These are phyloP conservation scores for Leptomonas pyrrhocoris DNA, from an alignment of 208 protist species.

Conservation along the genomic window DNA sequence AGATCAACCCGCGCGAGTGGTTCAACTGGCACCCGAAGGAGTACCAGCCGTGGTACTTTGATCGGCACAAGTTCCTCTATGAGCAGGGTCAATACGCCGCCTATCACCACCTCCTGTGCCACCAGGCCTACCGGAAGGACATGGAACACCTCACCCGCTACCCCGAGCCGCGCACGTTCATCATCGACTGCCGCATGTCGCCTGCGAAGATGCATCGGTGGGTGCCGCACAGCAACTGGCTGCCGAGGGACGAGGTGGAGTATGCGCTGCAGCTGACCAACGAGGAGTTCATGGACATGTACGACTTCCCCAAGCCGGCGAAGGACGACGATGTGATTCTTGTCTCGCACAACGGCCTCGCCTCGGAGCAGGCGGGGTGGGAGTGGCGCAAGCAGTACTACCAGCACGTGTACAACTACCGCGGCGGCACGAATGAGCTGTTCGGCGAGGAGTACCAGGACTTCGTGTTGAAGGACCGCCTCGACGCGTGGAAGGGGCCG, in stretches of 20 bases:
- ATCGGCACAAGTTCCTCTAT: conserved; percentile 91
- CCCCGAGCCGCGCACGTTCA: conserved; percentile 74
- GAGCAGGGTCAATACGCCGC: conserved; percentile 85
- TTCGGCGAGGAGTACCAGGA: conserved; percentile 87
- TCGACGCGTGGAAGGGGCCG: conserved; percentile 89
- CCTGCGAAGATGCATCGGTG: conserved; percentile 86
- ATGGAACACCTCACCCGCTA: conserved; percentile 73
- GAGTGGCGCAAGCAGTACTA: conserved; percentile 89
- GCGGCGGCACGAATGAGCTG: conserved; percentile 88
- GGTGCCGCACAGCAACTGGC: conserved; percentile 86
- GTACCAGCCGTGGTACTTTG: conserved; percentile 93
- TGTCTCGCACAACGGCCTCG: conserved; percentile 90
- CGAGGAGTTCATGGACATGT: conserved; percentile 91
- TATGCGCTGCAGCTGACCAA: conserved; percentile 87
- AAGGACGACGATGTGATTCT: conserved; percentile 84
- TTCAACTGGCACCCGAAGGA: conserved; percentile 92
- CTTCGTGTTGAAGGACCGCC: conserved; percentile 67
- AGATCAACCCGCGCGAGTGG: conserved; percentile 91
- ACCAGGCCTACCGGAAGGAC: conserved; percentile 86
- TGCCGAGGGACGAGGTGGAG: conserved; percentile 90
- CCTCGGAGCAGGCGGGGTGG: conserved; percentile 89
- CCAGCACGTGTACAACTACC: conserved; percentile 92
- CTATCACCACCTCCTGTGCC: conserved; percentile 84
- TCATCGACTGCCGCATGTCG: conserved; percentile 81
- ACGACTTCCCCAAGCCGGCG: conserved; percentile 79